A percentile compares a stretch with the other conserved stretches of the same genome.
These are phyloP conservation scores for Globisporangium cederbergense DNA, from an alignment of 352 stramenopile genomes.

Conservation along the genomic window DNA sequence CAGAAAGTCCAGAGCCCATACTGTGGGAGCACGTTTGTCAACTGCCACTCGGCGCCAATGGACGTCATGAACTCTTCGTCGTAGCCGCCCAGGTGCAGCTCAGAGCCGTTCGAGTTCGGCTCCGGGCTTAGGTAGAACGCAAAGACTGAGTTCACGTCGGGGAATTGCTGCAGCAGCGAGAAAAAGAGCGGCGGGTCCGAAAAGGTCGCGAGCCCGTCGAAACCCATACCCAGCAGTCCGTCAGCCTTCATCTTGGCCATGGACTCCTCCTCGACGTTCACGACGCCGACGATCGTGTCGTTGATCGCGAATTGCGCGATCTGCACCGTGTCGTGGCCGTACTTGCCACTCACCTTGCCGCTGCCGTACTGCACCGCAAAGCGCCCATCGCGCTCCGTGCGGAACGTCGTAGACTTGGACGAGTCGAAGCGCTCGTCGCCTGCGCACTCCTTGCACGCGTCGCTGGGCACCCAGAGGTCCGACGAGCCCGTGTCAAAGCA, in stretches of 20 bases:
- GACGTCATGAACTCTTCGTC: slow-evolving; percentile 46
- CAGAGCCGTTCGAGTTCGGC: slow-evolving; percentile 64
- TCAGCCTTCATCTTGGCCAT: slow-evolving; percentile 89
- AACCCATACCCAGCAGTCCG: slow-evolving; percentile 95
- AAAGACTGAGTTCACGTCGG: slow-evolving; percentile 84
- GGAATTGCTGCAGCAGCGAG: slow-evolving; percentile 55
- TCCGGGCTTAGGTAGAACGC: slow-evolving; percentile 95
- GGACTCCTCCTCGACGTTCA: slow-evolving; percentile 60
- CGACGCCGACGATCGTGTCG: slow-evolving; percentile 56
- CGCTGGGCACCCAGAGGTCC: slow-evolving; percentile 72
- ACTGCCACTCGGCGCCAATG: slow-evolving; percentile 56
- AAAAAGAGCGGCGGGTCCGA: slow-evolving; percentile 76
- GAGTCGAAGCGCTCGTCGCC: slow-evolving; percentile 52
- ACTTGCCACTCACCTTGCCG: slow-evolving; percentile 60
- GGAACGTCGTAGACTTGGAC: slow-evolving; percentile 44
- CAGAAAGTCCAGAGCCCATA: slow-evolving; percentile 86
- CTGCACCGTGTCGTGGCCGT: slow-evolving; percentile 52
- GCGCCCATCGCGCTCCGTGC: slow-evolving; percentile 27
- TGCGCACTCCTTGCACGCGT: slow-evolving; percentile 50
- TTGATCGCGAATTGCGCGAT: slow-evolving; percentile 44
- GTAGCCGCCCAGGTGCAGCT: slow-evolving; percentile 70
- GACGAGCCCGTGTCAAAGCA: slow-evolving; percentile 84
- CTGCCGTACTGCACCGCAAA: slow-evolving; percentile 79
- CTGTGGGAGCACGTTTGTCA: slow-evolving; percentile 70
- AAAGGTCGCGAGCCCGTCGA: slow-evolving; percentile 89